Percentiles rank a stretch among this genome's conserved stretches.
phyloP scores from a whole-genome alignment of 1,284 basidiomycete species.

The Tilletia caries region DNA sequence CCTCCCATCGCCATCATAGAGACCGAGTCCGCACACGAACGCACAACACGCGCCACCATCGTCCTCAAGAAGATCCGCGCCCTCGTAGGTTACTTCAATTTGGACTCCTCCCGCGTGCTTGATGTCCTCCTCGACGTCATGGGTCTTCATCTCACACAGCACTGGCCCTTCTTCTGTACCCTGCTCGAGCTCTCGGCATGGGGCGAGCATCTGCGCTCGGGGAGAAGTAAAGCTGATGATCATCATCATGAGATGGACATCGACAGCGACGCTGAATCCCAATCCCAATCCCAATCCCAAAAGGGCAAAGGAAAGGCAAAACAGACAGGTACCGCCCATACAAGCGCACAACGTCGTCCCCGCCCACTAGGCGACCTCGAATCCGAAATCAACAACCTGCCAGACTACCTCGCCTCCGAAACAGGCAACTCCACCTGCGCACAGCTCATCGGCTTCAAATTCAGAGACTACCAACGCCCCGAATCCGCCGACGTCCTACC shows the following conservation, averaged over 20 bases:
- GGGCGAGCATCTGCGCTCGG: slow-evolving; percentile 52
- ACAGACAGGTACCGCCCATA: too few relatives aligned
- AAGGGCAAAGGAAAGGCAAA: background rate
- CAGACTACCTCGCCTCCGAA: slow-evolving; percentile 34
- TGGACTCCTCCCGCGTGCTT: slow-evolving; percentile 88
- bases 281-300: background rate
- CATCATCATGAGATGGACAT: background rate
- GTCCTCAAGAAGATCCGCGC: slow-evolving; percentile 49
- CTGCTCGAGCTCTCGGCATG: slow-evolving; percentile 81
- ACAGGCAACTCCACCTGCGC: slow-evolving; percentile 64
- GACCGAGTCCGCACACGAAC: slow-evolving; percentile 30
- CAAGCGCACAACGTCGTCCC: background rate
- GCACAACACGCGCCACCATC: slow-evolving; percentile 39
- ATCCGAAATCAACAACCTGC: background rate
- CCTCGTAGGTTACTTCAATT: slow-evolving; percentile 73
- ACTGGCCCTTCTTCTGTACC: slow-evolving; percentile 87
- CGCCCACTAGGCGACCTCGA: background rate
- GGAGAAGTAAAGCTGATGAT: background rate
- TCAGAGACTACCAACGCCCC: slow-evolving; percentile 71
- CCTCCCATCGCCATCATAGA: slow-evolving; percentile 27
- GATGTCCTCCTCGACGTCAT: slow-evolving; percentile 92
- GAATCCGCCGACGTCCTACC: slow-evolving; percentile 62
- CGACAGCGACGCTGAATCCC: background rate
- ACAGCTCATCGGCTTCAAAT: slow-evolving; percentile 94
- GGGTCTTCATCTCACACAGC: slow-evolving; percentile 72